Evolutionary conservation across 169 alveolate genomes (phyloP).

Genomic region (Eimeria nieschulzi): DNA sequence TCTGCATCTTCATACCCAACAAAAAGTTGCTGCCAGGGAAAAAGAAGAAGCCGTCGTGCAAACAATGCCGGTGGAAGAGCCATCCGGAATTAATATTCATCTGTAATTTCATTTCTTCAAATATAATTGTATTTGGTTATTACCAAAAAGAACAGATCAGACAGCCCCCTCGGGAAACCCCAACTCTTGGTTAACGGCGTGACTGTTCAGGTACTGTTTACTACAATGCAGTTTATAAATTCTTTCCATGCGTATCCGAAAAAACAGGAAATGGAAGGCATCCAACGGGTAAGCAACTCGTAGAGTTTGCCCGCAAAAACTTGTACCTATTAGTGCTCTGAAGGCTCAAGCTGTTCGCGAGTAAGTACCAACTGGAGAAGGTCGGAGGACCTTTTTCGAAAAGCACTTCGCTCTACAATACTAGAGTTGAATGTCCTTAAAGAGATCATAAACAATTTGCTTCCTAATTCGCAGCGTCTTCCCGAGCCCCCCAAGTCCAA

Average conservation of each 20-base stretch:
- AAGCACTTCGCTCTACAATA: not conserved
- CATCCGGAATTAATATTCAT: constrained; percentile 60
- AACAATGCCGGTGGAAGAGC: constrained; percentile 58
- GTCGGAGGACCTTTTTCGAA: not conserved
- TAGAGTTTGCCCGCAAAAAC: not conserved
- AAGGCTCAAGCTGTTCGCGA: constrained; percentile 61
- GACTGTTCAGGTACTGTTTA: constrained; percentile 31
- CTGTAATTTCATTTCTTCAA: constrained; percentile 7
- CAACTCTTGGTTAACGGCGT: constrained; percentile 54
- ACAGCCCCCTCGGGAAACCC: constrained; percentile 68
- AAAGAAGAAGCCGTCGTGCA: constrained; percentile 4
- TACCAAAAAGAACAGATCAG: not conserved
- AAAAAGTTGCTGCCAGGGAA: constrained; percentile 21
- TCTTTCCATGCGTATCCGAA: not conserved
- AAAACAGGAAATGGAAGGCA: constrained; percentile 64
- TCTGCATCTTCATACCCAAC: not conserved
- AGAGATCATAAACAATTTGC: not conserved
- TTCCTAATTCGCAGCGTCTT: constrained; percentile 17
- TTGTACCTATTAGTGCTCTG: not conserved
- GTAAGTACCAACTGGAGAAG: constrained; percentile 1
- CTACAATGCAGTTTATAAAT: not conserved
- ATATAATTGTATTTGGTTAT: not conserved
- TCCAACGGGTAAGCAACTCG: constrained; percentile 27
- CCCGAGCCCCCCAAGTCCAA: constrained; percentile 47
- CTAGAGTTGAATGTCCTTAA: not conserved